A percentile compares a stretch with the other conserved stretches of the same genome.
Evolutionary conservation across 2,329 filamentous ascomycete genomes (phyloP).

Genomic region (Penicillium sp.): DNA sequence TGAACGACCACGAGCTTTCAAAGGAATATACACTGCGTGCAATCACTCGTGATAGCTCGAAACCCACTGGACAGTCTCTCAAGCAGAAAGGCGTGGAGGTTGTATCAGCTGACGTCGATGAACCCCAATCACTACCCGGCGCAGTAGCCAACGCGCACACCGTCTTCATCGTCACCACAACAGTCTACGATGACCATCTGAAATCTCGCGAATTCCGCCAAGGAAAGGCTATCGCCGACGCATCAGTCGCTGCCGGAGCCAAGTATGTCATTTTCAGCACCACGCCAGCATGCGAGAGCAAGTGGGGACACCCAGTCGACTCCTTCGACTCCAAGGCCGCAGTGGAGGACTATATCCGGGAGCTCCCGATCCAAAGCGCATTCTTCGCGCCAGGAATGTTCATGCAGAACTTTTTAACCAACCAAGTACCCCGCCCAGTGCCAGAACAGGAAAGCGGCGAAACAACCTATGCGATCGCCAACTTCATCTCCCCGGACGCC

Average conservation of each 20-base stretch:
- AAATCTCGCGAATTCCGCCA: constrained; percentile 33
- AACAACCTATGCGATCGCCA: constrained; percentile 27
- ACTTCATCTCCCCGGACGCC: constrained; percentile 21
- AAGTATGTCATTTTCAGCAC: constrained; percentile 49
- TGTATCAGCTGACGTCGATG: constrained; percentile 51
- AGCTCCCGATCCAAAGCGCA: constrained; percentile 52
- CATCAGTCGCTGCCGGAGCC: constrained; percentile 39
- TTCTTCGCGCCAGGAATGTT: constrained; percentile 61
- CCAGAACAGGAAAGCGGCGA: constrained; percentile 31
- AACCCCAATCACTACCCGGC: constrained; percentile 45
- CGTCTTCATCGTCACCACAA: constrained; percentile 55
- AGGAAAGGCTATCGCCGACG: constrained; percentile 46
- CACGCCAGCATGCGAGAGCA: constrained; percentile 34
- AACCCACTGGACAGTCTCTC: constrained; percentile 52
- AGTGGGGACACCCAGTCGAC: constrained; percentile 37
- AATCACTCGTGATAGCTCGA: constrained; percentile 57
- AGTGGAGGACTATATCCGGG: constrained; percentile 59
- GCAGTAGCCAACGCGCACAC: constrained; percentile 53
- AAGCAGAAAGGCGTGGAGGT: constrained; percentile 55
- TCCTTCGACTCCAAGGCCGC: constrained; percentile 64
- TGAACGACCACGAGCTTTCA: constrained; percentile 49
- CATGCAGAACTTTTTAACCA: constrained; percentile 54
- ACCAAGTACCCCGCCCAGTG: constrained; percentile 16
- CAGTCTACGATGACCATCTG: constrained; percentile 39
- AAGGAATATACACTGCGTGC: constrained; percentile 58